Conservation (phyloP, 306 rosid genomes). For the Ceratonia siliqua region DNA sequence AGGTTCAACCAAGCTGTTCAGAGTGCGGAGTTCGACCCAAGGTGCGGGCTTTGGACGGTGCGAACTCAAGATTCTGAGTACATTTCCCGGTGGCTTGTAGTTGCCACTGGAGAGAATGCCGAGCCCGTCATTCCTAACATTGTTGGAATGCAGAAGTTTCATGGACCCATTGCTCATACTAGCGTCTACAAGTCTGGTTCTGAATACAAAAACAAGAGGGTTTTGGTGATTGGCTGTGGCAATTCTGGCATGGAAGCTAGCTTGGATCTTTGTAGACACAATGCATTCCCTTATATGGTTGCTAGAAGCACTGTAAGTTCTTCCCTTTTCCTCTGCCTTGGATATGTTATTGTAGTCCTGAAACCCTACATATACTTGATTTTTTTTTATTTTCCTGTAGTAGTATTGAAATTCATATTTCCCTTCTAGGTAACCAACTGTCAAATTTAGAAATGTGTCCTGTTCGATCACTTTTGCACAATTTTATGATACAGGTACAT, state of each 20-base stretch:
- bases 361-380: too few species aligned
- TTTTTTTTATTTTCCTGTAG: too few species aligned
- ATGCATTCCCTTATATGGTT: constrained; percentile 82
- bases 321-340: not conserved
- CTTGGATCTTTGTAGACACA: constrained; percentile 86
- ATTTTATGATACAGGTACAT: constrained; percentile 62
- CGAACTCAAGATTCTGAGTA: constrained; percentile 49
- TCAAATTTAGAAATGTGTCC: constrained; percentile 7
- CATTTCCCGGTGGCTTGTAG: constrained; percentile 75
- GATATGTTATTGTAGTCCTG: not conserved
- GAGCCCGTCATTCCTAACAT: constrained; percentile 73
- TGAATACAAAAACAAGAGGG: constrained; percentile 52
- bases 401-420: not conserved
- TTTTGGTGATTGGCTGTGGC: constrained; percentile 90
- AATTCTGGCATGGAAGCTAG: constrained; percentile 99
- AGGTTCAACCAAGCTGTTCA: constrained; percentile 63
- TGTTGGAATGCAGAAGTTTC: constrained; percentile 56
- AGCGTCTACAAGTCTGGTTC: constrained; percentile 69
- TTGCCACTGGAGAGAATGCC: constrained; percentile 93
- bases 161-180: constrained; percentile 58
- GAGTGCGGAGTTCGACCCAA: constrained; percentile 53
- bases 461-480: constrained; percentile 32
- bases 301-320: constrained; percentile 79
- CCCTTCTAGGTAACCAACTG: constrained; percentile 26
- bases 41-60: constrained; percentile 61